phyloP scores from a whole-genome alignment of 345 rosid species.

The Aurinia saxatilis region DNA sequence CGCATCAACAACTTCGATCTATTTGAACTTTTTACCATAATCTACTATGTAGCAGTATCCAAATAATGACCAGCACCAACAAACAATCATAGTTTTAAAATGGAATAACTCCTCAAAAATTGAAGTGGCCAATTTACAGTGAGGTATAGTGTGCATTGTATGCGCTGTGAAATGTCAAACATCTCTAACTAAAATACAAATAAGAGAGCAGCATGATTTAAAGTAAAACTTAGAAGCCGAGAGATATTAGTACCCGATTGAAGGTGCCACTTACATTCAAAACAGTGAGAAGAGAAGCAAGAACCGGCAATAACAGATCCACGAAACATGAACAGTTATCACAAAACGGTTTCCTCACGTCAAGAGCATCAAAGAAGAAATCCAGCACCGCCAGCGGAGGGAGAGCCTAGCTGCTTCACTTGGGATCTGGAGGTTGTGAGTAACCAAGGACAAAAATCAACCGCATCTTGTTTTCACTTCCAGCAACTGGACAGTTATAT shows the following conservation, averaged over 20 bases:
- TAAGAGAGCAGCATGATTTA: not conserved
- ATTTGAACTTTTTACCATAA: not conserved
- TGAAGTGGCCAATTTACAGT: not conserved
- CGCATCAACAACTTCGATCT: not conserved
- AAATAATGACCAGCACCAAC: not conserved
- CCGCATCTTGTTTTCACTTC: not conserved
- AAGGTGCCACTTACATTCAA: conserved; percentile 1
- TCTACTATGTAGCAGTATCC: not conserved
- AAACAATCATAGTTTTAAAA: not conserved
- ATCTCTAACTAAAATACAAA: not conserved
- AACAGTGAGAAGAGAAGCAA: not conserved
- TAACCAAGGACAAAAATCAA: not conserved
- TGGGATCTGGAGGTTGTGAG: not conserved
- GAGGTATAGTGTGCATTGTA: not conserved
- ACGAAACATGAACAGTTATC: not conserved
- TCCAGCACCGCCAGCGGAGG: not conserved
- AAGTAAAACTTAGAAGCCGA: not conserved
- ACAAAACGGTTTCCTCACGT: conserved; percentile 9
- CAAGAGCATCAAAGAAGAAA: conserved; percentile 5
- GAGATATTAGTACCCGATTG: not conserved
- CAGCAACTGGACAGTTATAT: conserved; percentile 8
- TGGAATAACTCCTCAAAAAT: not conserved
- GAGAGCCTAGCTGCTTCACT: not conserved
- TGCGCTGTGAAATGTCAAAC: not conserved
- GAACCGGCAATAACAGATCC: not conserved